A percentile compares a stretch with the other conserved stretches of the same genome.
Evolutionary conservation across 768 basidiomycete genomes (phyloP).

Genomic region (Candolleomyces aberdarensis): DNA sequence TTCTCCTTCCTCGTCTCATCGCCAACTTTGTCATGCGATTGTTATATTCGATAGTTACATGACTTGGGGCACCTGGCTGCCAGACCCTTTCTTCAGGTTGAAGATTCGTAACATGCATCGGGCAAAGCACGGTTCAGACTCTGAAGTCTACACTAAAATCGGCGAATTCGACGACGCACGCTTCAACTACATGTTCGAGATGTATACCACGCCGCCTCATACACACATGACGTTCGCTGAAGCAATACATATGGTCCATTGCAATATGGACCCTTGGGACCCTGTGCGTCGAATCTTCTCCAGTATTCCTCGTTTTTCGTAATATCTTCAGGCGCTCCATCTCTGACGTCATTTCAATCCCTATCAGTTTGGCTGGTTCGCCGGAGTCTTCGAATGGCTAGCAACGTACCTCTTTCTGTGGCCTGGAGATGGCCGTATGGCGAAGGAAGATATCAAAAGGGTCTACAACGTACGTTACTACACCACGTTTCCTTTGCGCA

Average conservation of each 20-base stretch:
- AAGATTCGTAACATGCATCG: conserved; percentile 37
- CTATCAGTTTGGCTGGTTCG: conserved; percentile 39
- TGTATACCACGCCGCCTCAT: conserved; percentile 39
- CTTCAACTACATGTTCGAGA: conserved; percentile 38
- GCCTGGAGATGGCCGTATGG: conserved; percentile 33
- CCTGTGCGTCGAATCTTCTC: conserved; percentile 19
- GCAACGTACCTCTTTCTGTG: conserved; percentile 37
- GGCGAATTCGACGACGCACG: conserved; percentile 39
- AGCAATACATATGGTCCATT: conserved; percentile 37
- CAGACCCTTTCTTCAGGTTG: conserved; percentile 43
- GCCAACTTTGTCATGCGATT: neutral
- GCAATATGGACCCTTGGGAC: conserved; percentile 38
- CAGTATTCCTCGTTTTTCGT: neutral
- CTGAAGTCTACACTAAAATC: conserved; percentile 31
- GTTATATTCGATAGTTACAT: conserved; percentile 22
- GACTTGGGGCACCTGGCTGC: conserved; percentile 33
- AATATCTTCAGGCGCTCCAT: neutral
- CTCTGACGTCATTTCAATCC: neutral
- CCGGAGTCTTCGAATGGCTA: conserved; percentile 39
- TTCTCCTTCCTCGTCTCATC: no score
- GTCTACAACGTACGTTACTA: conserved; percentile 34
- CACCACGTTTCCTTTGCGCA: no score
- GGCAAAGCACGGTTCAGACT: conserved; percentile 44
- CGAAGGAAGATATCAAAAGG: conserved; percentile 36
- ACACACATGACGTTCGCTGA: conserved; percentile 36